phyloP scores from a whole-genome alignment of 2,329 filamentous ascomycete species.

The Pezicula radicicola region DNA sequence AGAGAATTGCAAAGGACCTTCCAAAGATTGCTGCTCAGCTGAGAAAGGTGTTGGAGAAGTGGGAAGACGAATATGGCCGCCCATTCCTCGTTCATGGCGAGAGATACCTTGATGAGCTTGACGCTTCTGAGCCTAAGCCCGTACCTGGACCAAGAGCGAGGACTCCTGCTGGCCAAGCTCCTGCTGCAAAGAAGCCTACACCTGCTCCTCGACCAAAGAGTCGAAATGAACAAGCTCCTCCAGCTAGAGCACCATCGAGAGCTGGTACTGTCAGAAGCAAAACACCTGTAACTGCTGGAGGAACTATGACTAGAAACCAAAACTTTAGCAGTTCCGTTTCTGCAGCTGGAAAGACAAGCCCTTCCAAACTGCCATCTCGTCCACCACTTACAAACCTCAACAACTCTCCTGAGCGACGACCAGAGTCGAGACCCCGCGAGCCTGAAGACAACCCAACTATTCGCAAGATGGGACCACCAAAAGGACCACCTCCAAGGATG shows the following conservation, averaged over 20 bases:
- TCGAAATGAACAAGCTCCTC: conserved; percentile 18
- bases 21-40: conserved; percentile 89
- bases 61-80: conserved; percentile 91
- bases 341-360: conserved; percentile 39
- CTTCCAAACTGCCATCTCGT: conserved; percentile 67
- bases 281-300: conserved; percentile 50
- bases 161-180: conserved; percentile 65
- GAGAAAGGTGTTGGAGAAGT: conserved; percentile 74
- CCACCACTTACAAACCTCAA: conserved; percentile 67
- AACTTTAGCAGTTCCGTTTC: conserved; percentile 15
- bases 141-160: conserved; percentile 66
- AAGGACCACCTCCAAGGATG: conserved; percentile 87
- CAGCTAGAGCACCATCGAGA: conserved; percentile 15
- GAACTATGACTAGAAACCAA: conserved; percentile 19
- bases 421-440: conserved; percentile 15
- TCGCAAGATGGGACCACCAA: conserved; percentile 49
- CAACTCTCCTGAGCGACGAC: conserved; percentile 76
- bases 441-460: conserved; percentile 31
- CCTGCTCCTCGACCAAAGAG: conserved; percentile 25
- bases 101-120: conserved; percentile 83
- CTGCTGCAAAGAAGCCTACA: conserved; percentile 31
- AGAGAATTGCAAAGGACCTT: conserved; percentile 92
- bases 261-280: conserved; percentile 34
- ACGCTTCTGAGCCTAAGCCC: conserved; percentile 56
- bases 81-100: conserved; percentile 93